These are phyloP conservation scores for Ramicandelaber brevisporus DNA, from an alignment of 192 early-diverging fungal species.

Conservation along the genomic window DNA sequence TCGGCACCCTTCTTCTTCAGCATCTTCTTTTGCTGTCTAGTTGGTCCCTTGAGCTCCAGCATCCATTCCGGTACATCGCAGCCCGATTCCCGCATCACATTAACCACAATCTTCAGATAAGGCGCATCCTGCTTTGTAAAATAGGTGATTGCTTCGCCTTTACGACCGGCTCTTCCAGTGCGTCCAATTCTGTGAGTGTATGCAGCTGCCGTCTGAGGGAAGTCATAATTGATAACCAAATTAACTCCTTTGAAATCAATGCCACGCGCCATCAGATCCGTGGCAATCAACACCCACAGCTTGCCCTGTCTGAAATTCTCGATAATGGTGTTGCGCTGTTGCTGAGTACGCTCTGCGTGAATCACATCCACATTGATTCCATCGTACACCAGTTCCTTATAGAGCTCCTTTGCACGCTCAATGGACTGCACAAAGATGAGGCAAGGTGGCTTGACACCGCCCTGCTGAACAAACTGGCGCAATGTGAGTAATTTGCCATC, in stretches of 20 bases:
- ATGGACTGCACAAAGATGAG: slow-evolving; percentile 95
- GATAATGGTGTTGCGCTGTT: slow-evolving; percentile 75
- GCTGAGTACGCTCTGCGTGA: slow-evolving; percentile 80
- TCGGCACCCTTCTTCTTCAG: slow-evolving; percentile 45
- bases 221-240: slow-evolving; percentile 95
- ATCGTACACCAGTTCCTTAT: slow-evolving; percentile 87
- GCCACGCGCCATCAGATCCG: slow-evolving; percentile 93
- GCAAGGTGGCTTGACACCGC: slow-evolving; percentile 70
- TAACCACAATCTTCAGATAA: slow-evolving; percentile 77
- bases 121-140: slow-evolving; percentile 83
- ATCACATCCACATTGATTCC: slow-evolving; percentile 98
- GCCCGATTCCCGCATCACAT: slow-evolving; percentile 88
- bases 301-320: slow-evolving; percentile 70
- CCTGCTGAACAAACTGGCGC: slow-evolving; percentile 51
- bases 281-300: slow-evolving; percentile 88
- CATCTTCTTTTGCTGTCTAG: slow-evolving; percentile 31
- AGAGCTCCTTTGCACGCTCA: slow-evolving; percentile 88
- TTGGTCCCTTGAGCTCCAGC: slow-evolving; percentile 49
- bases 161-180: slow-evolving; percentile 86
- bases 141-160: slow-evolving; percentile 76
- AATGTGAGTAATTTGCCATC: slow-evolving; percentile 82
- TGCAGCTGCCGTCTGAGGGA: slow-evolving; percentile 69
- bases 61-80: slow-evolving; percentile 98
- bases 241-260: slow-evolving; percentile 97
- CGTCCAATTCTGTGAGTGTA: slow-evolving; percentile 97